Evolutionary conservation across 805 yeast species (phyloP), one percentile per base, ranked within the genome.

Genomic region (Lipomyces lipofer): DNA sequence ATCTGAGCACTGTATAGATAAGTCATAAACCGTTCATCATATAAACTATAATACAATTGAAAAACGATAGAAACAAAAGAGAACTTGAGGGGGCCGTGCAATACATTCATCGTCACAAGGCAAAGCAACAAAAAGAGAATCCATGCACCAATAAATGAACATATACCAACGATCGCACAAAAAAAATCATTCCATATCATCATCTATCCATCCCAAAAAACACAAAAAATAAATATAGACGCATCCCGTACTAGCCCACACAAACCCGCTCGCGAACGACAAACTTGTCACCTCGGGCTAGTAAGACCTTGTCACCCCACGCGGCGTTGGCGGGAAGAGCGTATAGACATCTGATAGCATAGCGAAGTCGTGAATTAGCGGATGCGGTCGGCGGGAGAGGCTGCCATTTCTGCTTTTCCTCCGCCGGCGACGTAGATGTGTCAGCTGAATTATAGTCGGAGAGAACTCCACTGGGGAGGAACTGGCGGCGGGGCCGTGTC

Each of bases 281-380:
- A 38, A 56, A 54, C 19, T 38, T 40, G 44, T 58, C 62, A 43
- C 56, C 62, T 21, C 43, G 47, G 8, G 53, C 12, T 51, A 58
- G 47, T 21, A 58, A 39, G 12, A 58, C 25, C 53, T 54, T 54
- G 30, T 58, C 62, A n/a, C 62, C 62, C 62, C 62, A 58, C 19
- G 55, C 48, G 15, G 56, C 47, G 39, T 58, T 51, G 7, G 62
- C 62, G 7, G 62, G 62, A 12, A 58, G 43, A 7, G 62, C 33
- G 43, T 58, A 58, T 7, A 58, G 33, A 28, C 62, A 58, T 24
- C 62, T 51, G 13, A 54, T 24, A 22, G 62, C 62, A 24, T 58
- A 58, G n/a, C 62, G 47, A 33, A 54, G 27, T 8, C 44, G 38
- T 22, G 60, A 51, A 42, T 43, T 43, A 10, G 56, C 43, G 7